phyloP scores from a whole-genome alignment of 2,329 filamentous ascomycete species.

The Cordyceps cateniannulata region DNA sequence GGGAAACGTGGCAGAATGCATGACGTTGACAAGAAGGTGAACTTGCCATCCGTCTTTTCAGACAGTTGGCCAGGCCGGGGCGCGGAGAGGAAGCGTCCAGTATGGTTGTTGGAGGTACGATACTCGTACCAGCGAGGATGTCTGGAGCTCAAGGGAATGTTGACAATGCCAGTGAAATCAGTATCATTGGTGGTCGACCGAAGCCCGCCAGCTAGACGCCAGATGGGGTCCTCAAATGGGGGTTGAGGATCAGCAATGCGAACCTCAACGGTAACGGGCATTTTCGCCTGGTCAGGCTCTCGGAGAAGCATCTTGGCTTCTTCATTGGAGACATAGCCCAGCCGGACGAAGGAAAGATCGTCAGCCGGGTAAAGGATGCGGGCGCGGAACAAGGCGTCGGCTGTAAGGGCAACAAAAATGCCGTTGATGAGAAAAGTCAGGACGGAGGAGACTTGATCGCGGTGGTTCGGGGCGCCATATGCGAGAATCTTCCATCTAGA shows the following conservation, averaged over 20 bases:
- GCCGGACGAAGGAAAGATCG: slow-evolving; percentile 75
- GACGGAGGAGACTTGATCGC: slow-evolving; percentile 58
- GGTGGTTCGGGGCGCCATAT: slow-evolving; percentile 67
- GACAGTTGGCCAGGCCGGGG: slow-evolving; percentile 62
- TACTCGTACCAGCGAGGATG: slow-evolving; percentile 77
- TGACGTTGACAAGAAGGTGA: slow-evolving; percentile 87
- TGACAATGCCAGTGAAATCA: slow-evolving; percentile 73
- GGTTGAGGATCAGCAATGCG: slow-evolving; percentile 45
- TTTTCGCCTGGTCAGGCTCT: slow-evolving; percentile 68
- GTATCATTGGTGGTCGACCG: slow-evolving; percentile 64
- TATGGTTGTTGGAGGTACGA: slow-evolving; percentile 77
- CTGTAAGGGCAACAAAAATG: slow-evolving; percentile 58
- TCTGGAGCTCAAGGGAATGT: slow-evolving; percentile 55
- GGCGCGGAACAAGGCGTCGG: slow-evolving; percentile 73
- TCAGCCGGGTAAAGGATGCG: slow-evolving; percentile 62
- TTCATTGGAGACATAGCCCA: slow-evolving; percentile 78
- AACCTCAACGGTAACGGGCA: slow-evolving; percentile 70
- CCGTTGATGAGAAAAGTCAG: slow-evolving; percentile 68
- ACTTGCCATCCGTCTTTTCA: slow-evolving; percentile 56
- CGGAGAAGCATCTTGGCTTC: slow-evolving; percentile 77
- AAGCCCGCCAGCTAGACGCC: slow-evolving; percentile 62
- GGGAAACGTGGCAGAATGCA: slow-evolving; percentile 91
- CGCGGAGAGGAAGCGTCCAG: slow-evolving; percentile 73
- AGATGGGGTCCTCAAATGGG: slow-evolving; percentile 50
- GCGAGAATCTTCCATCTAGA: slow-evolving; percentile 60